Conservation (phyloP, 2,329 filamentous ascomycete species). For the Parafenestella ontariensis region DNA sequence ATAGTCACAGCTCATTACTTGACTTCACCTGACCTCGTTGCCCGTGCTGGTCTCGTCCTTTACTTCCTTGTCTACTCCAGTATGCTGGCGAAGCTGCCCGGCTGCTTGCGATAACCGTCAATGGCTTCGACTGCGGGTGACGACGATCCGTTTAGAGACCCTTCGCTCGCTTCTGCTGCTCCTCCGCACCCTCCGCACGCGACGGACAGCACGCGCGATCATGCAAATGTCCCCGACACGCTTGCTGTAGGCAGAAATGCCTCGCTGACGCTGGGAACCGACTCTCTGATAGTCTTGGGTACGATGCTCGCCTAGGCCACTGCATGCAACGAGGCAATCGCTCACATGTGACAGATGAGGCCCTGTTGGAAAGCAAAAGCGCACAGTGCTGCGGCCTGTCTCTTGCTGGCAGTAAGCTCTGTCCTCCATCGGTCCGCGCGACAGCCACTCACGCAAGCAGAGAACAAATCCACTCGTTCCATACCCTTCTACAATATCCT, state of each 20-base stretch:
- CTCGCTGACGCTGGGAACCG: conserved; percentile 66
- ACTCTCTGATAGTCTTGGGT: conserved; percentile 67
- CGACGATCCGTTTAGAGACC: conserved; percentile 42
- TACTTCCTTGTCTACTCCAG: background rate
- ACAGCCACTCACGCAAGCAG: conserved; percentile 34
- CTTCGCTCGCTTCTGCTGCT: conserved; percentile 22
- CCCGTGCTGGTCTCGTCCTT: background rate
- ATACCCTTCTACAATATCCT: conserved; percentile 86
- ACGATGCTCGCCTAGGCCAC: conserved; percentile 23
- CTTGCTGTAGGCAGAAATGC: conserved; percentile 64
- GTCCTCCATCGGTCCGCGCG: background rate
- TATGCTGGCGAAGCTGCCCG: conserved; percentile 6
- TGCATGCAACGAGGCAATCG: background rate
- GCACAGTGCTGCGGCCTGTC: conserved; percentile 65
- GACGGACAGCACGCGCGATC: conserved; percentile 1
- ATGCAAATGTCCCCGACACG: conserved; percentile 45
- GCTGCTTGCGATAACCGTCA: conserved; percentile 24
- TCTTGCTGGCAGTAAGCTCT: conserved; percentile 53
- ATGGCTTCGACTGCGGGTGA: conserved; percentile 29
- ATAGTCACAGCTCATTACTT: conserved; percentile 4
- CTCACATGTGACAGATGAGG: conserved; percentile 56
- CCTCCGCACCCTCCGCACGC: conserved; percentile 9
- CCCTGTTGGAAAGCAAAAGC: conserved; percentile 56
- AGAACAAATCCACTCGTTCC: conserved; percentile 59
- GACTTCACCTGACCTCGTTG: background rate